These are phyloP conservation scores for Cyberlindnera misumaiensis DNA, from an alignment of 805 yeast species.

Conservation along the genomic window DNA sequence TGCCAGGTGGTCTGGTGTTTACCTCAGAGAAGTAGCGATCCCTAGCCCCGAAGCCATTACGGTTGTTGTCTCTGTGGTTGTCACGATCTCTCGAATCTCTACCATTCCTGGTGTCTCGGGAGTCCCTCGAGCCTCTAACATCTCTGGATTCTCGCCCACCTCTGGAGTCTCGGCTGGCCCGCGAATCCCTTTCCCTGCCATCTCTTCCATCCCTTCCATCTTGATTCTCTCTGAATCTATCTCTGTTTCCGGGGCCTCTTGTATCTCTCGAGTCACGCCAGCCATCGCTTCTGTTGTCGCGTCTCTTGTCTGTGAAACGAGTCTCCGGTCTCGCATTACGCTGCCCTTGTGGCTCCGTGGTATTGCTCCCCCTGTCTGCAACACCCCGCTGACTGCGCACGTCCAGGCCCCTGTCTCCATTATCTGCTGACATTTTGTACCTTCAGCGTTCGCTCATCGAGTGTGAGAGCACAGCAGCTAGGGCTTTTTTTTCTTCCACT, in stretches of 20 bases:
- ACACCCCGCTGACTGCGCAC: too few species aligned
- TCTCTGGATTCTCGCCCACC: constrained; percentile 2
- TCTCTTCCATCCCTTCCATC: not conserved
- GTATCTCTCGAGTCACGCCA: too few species aligned
- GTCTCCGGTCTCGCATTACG: too few species aligned
- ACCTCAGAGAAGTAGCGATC: constrained; percentile 4
- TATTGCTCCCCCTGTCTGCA: too few species aligned
- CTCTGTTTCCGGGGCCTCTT: not conserved
- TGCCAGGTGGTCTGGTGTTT: not conserved
- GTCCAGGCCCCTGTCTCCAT: too few species aligned
- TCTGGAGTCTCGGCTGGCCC: constrained; percentile 2
- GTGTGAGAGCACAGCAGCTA: too few species aligned
- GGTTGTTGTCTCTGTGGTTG: not conserved
- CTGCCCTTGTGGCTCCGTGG: too few species aligned
- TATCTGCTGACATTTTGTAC: too few species aligned
- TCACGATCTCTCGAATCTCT: constrained; percentile 3
- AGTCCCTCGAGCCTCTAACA: not conserved
- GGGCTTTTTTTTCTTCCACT: too few species aligned
- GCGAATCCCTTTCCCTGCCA: constrained; percentile 1
- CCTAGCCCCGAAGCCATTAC: constrained; percentile 2
- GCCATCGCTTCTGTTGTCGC: not conserved
- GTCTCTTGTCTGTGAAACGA: not conserved
- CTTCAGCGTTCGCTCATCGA: too few species aligned
- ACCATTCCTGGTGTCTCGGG: constrained; percentile 1
- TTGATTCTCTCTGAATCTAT: not conserved